Base-by-base conservation (phyloP, 352 stramenopile genomes). In the Pythium monospermum region DNA sequence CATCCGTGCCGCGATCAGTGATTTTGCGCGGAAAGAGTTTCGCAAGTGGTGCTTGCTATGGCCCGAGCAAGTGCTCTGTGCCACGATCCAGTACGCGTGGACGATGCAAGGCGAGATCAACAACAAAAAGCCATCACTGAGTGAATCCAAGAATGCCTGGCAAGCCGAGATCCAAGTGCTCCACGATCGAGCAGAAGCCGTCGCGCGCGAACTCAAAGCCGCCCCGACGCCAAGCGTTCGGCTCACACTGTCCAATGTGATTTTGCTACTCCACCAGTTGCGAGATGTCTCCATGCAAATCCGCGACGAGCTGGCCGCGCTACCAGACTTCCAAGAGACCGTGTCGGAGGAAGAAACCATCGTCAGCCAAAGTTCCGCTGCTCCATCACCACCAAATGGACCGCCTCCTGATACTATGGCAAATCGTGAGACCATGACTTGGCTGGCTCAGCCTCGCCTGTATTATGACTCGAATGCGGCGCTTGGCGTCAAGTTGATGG, bases 31-130 rank as follows among this genome's bases (percentile, higher is more conserved):
- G 4, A 91, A 92, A 51, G 82, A 89, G 26, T 92, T 92, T 53
- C 76, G 78, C 0, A 92, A 92, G 30, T 92, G 82, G 82, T 87
- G 73, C 32, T 38, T 88, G 5, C 57, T 87, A 5, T 92, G 82
- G 82, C 76, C 82, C 0, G 82, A 92, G 25, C 82, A 92, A 61
- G 73, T 85, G 0, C 21, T 92, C 4, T 16, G 80, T n/a, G 59
- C 63, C 13, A 72, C 75, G 18, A 68, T 89, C 28, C 61, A 71
- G 22, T 58, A 80, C 25, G 54, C 58, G 15, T 92, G 79, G 79
- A 83, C 74, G 1, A 36, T 81, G 1, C 65, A 87, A 53, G 73
- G 73, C 19, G 82, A 92, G 36, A 61, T 62, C 30, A 63, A 64
- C 12, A 81, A 75, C 43, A 53, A 51, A 13, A 49, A 53, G 4